Percentiles rank a stretch among this genome's conserved stretches.
These are phyloP conservation scores for Gloeostereum incarnatum DNA, from an alignment of 768 basidiomycete genomes.

Conservation along the genomic window DNA sequence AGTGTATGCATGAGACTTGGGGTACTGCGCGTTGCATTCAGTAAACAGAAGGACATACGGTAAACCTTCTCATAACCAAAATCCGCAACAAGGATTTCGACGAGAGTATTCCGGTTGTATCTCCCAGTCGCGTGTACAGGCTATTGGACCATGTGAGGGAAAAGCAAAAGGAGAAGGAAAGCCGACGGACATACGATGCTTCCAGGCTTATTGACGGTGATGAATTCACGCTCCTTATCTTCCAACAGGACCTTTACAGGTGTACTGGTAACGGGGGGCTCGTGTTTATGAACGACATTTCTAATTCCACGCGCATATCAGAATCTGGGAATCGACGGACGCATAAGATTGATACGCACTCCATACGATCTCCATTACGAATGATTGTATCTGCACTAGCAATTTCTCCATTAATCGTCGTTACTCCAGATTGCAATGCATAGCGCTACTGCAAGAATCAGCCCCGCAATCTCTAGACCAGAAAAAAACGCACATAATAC, in stretches of 20 bases:
- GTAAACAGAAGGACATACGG: conserved; percentile 43
- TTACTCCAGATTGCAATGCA: conserved; percentile 82
- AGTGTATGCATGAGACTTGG: neutral
- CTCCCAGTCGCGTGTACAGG: conserved; percentile 89
- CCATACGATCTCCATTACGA: conserved; percentile 79
- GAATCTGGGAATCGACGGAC: conserved; percentile 6
- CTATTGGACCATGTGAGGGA: conserved; percentile 26
- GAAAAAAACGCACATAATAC: conserved; percentile 69
- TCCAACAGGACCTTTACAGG: conserved; percentile 73
- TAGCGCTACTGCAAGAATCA: conserved; percentile 8
- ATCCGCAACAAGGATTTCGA: conserved; percentile 78
- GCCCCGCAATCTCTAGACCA: neutral
- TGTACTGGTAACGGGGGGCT: conserved; percentile 84
- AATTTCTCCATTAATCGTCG: conserved; percentile 85
- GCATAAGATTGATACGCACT: conserved; percentile 47
- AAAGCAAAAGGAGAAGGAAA: conserved; percentile 4
- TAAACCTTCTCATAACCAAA: conserved; percentile 75
- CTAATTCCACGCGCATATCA: conserved; percentile 25
- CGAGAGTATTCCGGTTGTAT: conserved; percentile 80
- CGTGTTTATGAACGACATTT: conserved; percentile 92
- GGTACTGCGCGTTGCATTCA: no score
- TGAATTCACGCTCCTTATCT: conserved; percentile 70
- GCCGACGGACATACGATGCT: conserved; percentile 68
- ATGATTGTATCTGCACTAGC: conserved; percentile 74
- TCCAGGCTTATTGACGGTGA: conserved; percentile 94